A percentile compares a stretch with the other conserved stretches of the same genome.
Conservation (phyloP, 1,139 yeast species). For the Yamadazyma epiphylla region DNA sequence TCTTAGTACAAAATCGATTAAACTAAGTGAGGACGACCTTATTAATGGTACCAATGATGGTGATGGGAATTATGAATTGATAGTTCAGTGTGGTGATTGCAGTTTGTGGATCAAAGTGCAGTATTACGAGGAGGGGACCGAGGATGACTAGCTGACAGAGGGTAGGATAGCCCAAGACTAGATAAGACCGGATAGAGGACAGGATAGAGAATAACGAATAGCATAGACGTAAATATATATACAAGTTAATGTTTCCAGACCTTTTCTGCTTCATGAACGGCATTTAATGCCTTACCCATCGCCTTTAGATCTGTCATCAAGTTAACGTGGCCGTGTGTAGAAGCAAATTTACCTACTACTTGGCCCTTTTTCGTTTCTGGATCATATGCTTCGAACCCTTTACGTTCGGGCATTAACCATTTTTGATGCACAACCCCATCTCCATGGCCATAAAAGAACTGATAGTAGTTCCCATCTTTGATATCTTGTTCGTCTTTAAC, state of each 20-base stretch:
- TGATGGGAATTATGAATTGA: slow-evolving; percentile 58
- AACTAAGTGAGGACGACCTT: slow-evolving; percentile 57
- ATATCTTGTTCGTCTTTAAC: slow-evolving; percentile 63
- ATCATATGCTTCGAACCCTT: slow-evolving; percentile 52
- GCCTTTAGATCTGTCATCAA: slow-evolving; percentile 70
- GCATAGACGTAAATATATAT: too few species aligned
- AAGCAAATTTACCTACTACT: slow-evolving; percentile 64
- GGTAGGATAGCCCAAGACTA: too few species aligned
- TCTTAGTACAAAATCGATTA: slow-evolving; percentile 50
- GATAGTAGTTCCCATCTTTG: slow-evolving; percentile 65
- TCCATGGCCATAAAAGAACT: slow-evolving; percentile 83
- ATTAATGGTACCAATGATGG: slow-evolving; percentile 48
- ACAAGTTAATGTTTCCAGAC: slow-evolving; percentile 21
- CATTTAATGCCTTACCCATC: slow-evolving; percentile 66
- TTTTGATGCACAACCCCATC: slow-evolving; percentile 88
- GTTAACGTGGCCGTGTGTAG: slow-evolving; percentile 73
- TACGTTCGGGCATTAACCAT: slow-evolving; percentile 74
- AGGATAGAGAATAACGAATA: slow-evolving; percentile 1
- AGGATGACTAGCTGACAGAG: too few species aligned
- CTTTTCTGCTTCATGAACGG: slow-evolving; percentile 54
- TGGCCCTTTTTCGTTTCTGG: slow-evolving; percentile 34
- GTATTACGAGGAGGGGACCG: slow-evolving; percentile 47
- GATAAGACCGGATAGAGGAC: too few species aligned
- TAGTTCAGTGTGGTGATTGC: slow-evolving; percentile 77
- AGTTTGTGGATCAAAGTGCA: slow-evolving; percentile 79